Evolutionary conservation across 148 eudicot genomes (phyloP), one percentile per base, ranked within the genome.

Genomic region (Fallopia convolvulus): DNA sequence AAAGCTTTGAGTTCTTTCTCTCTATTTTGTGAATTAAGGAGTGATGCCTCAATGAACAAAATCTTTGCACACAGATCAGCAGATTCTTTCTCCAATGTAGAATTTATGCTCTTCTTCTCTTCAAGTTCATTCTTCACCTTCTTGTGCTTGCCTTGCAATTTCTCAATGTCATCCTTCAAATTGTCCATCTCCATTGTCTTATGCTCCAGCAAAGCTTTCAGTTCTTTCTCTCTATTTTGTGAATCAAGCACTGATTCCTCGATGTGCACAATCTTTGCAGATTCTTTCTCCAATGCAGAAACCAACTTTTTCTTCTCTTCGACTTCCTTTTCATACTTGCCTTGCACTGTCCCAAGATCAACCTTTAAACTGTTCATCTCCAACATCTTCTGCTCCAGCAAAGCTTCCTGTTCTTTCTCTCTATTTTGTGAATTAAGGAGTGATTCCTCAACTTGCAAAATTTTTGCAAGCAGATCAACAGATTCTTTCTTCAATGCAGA

Each of bases 1-100:
- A 81, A 80, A 66, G 60, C 80, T 74, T 86, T 82, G 23, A 86
- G 87, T 65, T 86, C 80, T 70, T 77, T 48, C 17, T 18, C 78
- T 46, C 68, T 75, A 73, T 80, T 80, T 66, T 81, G 48, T 26
- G 82, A 74, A n/a, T 80, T 80, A 78, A 72, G 23, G 77, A 87
- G 53, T 63, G 65, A 58, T 14, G 6, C 65, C 65, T 58, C 26
- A 6, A 58, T 1, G 26, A 4, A 21, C 20, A 7, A 2, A 17
- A 58, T 58, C 7, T 58, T 23, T 58, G 21, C 65, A 58, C 18
- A 5, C 41, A 85, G 79, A 81, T 72, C 75, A 58, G 44, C 70
- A 44, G 77, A 42, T 61, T 80, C 79, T 17, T 50, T 77, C 81
- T 79, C 79, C 72, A 85, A 60, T 41, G 36, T 42, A 61, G 61